Percentiles rank a stretch among this genome's conserved stretches.
Conservation (phyloP, 2,329 filamentous ascomycete genomes). For the Colletotrichum cordylinicola region DNA sequence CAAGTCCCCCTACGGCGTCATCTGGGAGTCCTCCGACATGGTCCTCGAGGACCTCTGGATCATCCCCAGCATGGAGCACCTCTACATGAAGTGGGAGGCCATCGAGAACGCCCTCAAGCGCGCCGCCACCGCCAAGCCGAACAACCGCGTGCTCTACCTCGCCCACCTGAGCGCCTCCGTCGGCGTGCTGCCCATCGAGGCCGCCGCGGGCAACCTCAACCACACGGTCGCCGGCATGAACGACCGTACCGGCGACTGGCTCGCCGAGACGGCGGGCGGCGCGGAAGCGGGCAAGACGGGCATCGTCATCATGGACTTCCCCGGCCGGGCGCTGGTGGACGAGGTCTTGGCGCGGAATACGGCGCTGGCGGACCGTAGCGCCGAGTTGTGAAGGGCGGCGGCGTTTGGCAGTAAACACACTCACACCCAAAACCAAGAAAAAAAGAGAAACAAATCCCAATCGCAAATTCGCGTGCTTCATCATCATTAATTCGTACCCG, state of each 20-base stretch:
- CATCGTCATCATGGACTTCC: slow-evolving; percentile 56
- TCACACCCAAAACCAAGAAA: background rate
- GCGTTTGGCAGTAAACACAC: background rate
- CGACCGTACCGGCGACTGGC: slow-evolving; percentile 52
- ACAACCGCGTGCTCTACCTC: slow-evolving; percentile 45
- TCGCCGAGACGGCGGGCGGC: slow-evolving; percentile 26
- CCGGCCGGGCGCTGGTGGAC: slow-evolving; percentile 47
- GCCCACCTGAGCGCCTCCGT: slow-evolving; percentile 54
- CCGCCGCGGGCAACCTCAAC: slow-evolving; percentile 52
- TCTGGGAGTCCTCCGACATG: slow-evolving; percentile 51
- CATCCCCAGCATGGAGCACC: slow-evolving; percentile 45
- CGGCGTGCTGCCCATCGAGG: slow-evolving; percentile 54
- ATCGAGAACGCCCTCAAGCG: slow-evolving; percentile 45
- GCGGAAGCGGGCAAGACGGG: slow-evolving; percentile 38
- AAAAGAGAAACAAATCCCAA: background rate
- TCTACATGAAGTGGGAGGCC: slow-evolving; percentile 53
- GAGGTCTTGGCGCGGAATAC: slow-evolving; percentile 47
- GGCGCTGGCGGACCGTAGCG: slow-evolving; percentile 23
- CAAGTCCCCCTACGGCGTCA: slow-evolving; percentile 43
- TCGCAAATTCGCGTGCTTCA: background rate
- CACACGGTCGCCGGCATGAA: slow-evolving; percentile 52
- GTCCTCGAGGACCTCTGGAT: slow-evolving; percentile 53
- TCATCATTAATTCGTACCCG: background rate
- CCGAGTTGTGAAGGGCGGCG: background rate
- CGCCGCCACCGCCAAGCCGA: slow-evolving; percentile 34